Base-by-base conservation (phyloP, 306 rosid species). In the Vicia faba region DNA sequence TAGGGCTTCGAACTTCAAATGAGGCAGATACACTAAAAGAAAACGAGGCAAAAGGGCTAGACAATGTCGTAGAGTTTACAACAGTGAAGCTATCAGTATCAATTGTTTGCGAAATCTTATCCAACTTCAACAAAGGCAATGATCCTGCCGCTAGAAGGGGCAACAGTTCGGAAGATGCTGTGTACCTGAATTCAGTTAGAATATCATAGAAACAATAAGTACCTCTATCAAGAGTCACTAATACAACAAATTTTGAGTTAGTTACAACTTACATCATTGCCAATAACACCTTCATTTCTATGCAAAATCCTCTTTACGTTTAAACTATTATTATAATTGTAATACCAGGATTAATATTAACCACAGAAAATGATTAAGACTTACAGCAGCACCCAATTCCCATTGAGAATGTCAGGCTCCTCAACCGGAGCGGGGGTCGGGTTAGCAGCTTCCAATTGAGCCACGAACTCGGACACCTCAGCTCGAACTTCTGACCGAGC, bases 341-440 rank as follows among this genome's bases (percentile, higher is more conserved):
- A 40, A 11, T 23, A 49, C 5, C 11, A 5, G 7, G 5, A 11
- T 11, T 50, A 50, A 18, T 20, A 50, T 19, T 19, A 19, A 50
- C 4, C 16, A 53, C 11, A 16, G 25, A 19, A 25, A 66, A 12
- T 66, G 14, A 23, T 46, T 58, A 16, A 65, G 23, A 84, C 96
- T 90, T 81, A 93, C 97, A 93, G 79, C 87, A 93, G 84, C 8
- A 93, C 70, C 99, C 99, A 93, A 73, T 80, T 83, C 54, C 99
- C 99, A 73, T 84, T 77, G 8, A 93, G 90, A 74, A 89, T 84
- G 12, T 33, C 85, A 11, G 88, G 79, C 5, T 85, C 77, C 77
- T 86, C 89, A 0, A 80, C 88, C 20, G 99, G 87, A 7, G 96
- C 91, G 0, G 75, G 71, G 0, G 84, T 86, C 0, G 99, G 99